phyloP scores from a whole-genome alignment of 129 eudicot species.

The Arctium minus region DNA sequence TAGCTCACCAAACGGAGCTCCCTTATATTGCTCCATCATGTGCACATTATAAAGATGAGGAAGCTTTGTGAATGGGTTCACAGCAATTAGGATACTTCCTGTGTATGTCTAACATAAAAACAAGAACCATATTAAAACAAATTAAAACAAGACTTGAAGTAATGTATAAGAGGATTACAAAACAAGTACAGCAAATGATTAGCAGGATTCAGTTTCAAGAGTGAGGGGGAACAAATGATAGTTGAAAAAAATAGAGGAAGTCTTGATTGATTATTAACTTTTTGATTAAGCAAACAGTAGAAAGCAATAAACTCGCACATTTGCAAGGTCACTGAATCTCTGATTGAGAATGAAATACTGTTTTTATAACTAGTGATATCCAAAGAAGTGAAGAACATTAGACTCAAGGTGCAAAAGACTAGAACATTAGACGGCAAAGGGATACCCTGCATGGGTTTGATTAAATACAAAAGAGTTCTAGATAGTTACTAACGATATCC shows the following conservation, averaged over 20 bases:
- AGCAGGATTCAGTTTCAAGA: neutral
- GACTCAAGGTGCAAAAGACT: too few species aligned
- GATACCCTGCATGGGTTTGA: too few species aligned
- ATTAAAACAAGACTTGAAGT: neutral
- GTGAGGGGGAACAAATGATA: neutral
- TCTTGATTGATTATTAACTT: neutral
- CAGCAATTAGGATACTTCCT: conserved; percentile 97
- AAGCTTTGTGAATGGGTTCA: conserved; percentile 95
- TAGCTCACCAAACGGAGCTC: conserved; percentile 97
- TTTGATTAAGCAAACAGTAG: neutral
- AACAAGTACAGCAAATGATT: neutral
- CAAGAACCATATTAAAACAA: conserved; percentile 18
- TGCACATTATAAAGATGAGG: conserved; percentile 92
- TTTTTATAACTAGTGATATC: neutral
- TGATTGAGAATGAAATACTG: neutral
- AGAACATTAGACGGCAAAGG: too few species aligned
- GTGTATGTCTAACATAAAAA: conserved; percentile 76
- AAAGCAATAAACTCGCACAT: neutral
- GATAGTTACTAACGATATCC: too few species aligned
- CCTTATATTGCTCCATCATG: conserved; percentile 99
- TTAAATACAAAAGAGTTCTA: too few species aligned
- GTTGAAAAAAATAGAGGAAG: neutral
- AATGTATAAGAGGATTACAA: neutral
- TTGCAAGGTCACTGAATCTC: neutral
- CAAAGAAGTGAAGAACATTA: too few species aligned